A percentile compares a stretch with the other conserved stretches of the same genome.
Conservation (phyloP, 192 early-diverging fungal species). For the Chytriomyces sp. region DNA sequence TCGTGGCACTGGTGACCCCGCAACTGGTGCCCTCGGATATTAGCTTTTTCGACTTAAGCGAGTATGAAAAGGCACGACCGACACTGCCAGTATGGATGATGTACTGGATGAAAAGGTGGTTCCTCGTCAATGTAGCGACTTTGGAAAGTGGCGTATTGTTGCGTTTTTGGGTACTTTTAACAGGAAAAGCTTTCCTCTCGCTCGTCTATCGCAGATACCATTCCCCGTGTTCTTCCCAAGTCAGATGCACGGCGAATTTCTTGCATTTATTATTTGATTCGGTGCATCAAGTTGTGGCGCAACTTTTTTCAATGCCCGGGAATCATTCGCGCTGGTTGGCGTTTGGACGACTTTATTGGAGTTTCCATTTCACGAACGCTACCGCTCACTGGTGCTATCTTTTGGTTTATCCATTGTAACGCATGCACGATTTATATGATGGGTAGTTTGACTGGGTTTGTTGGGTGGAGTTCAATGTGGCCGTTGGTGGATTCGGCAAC, state of each 20-base stretch:
- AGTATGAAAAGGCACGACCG: slow-evolving; percentile 7
- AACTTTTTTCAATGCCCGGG: background rate
- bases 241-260: too few species aligned
- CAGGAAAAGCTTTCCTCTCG: too few species aligned
- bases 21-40: background rate
- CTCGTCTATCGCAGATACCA: too few species aligned
- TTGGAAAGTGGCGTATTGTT: too few species aligned
- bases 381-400: background rate
- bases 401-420: slow-evolving; percentile 12
- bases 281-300: background rate
- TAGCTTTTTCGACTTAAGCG: background rate
- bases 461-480: background rate
- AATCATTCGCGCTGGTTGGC: too few species aligned
- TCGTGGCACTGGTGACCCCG: background rate
- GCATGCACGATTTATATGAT: background rate
- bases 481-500: background rate
- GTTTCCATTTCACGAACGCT: background rate
- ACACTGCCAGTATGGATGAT: background rate
- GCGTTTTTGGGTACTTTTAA: too few species aligned
- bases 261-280: background rate
- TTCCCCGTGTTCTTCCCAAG: too few species aligned
- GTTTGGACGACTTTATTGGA: too few species aligned
- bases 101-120: background rate
- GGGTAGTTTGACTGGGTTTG: background rate
- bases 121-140: too few species aligned